Conservation (phyloP, 1,284 basidiomycete genomes). For the Uromyces viciae-fabae region DNA sequence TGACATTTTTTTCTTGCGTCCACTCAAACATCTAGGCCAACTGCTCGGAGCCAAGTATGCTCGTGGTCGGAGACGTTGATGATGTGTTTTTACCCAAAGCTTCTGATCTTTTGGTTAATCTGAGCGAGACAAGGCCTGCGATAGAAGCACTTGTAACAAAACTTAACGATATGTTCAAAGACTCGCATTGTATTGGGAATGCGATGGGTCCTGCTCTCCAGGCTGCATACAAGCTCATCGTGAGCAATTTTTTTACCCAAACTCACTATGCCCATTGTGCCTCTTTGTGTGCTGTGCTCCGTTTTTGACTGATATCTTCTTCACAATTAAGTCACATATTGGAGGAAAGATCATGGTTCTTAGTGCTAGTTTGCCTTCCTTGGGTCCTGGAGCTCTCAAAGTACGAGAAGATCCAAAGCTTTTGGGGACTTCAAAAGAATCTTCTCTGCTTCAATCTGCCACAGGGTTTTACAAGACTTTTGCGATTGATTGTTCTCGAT, state of each 20-base stretch:
- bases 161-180: constrained; percentile 94
- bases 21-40: constrained; percentile 63
- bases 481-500: constrained; percentile 94
- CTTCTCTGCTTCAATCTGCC: constrained; percentile 76
- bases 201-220: constrained; percentile 94
- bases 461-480: constrained; percentile 98
- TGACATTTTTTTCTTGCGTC: constrained; percentile 14
- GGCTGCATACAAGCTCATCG: constrained; percentile 91
- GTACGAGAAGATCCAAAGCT: constrained; percentile 94
- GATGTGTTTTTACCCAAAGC: constrained; percentile 98
- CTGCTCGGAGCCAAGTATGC: constrained; percentile 80
- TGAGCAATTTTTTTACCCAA: constrained; percentile 55
- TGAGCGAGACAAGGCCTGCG: constrained; percentile 75
- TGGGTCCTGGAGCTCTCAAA: constrained; percentile 88
- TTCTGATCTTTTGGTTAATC: constrained; percentile 87
- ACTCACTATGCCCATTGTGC: no score
- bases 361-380: constrained; percentile 76
- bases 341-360: constrained; percentile 95
- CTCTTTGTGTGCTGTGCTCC: no score
- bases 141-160: constrained; percentile 77
- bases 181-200: constrained; percentile 82
- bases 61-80: constrained; percentile 92
- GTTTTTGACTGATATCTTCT: no score
- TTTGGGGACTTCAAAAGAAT: constrained; percentile 91
- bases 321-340: constrained; percentile 71